Conservation (phyloP, 768 basidiomycete genomes). For the Chalciporus pseudorubinellus region DNA sequence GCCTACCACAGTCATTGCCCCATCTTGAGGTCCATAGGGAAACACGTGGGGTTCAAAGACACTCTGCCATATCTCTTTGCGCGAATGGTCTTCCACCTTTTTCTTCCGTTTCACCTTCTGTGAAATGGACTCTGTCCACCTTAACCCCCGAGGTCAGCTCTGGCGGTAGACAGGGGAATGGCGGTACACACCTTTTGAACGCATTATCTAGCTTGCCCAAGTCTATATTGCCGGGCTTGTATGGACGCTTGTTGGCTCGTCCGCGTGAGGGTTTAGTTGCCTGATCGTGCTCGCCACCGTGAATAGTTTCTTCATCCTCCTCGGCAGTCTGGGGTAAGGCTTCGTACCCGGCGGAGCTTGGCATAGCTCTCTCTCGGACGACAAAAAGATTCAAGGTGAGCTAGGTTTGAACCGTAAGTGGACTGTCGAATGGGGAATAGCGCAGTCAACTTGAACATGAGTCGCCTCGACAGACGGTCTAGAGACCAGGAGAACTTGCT, state of each 20-base stretch:
- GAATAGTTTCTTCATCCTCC: constrained; percentile 37
- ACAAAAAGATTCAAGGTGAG: not conserved
- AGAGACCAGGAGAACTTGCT: constrained; percentile 2
- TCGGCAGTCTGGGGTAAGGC: constrained; percentile 42
- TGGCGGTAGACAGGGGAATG: not conserved
- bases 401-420: not conserved
- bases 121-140: constrained; percentile 86
- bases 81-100: constrained; percentile 60
- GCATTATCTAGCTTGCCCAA: constrained; percentile 76
- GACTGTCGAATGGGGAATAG: constrained; percentile 5
- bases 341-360: constrained; percentile 45
- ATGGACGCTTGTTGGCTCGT: constrained; percentile 31
- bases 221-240: constrained; percentile 68
- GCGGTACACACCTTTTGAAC: constrained; percentile 62
- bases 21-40: constrained; percentile 33
- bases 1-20: constrained; percentile 14
- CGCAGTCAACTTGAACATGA: constrained; percentile 22
- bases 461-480: not conserved
- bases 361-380: constrained; percentile 31
- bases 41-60: constrained; percentile 68
- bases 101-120: constrained; percentile 82
- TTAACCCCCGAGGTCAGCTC: constrained; percentile 22
- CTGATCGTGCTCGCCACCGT: constrained; percentile 32
- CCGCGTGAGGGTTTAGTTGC: constrained; percentile 26
- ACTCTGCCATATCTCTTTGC: constrained; percentile 75